Percentiles rank a stretch among this genome's conserved stretches.
Conservation (phyloP, 371 early-diverging fungal species). For the Haplosporangium sp. region DNA sequence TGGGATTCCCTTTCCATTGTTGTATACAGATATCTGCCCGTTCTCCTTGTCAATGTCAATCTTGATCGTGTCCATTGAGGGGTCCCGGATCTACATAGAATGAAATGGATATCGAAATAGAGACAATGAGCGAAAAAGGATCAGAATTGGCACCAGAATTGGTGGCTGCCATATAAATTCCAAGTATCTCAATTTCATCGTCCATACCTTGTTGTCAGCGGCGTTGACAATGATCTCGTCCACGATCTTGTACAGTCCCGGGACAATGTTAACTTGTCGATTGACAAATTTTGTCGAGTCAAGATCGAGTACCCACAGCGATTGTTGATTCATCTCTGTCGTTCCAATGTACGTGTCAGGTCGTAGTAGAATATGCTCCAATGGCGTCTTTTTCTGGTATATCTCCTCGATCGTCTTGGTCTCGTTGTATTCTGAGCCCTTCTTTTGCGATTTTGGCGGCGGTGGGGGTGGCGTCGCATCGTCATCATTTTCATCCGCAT, state of each 20-base stretch:
- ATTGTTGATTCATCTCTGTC: constrained; percentile 84
- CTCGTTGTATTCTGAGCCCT: constrained; percentile 41
- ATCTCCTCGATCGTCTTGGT: constrained; percentile 88
- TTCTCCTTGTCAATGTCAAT: constrained; percentile 90
- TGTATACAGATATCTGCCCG: constrained; percentile 92
- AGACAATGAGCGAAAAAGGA: not conserved
- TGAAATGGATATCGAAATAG: no score
- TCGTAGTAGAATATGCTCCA: constrained; percentile 98
- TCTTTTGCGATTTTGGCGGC: constrained; percentile 45
- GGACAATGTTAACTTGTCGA: constrained; percentile 88
- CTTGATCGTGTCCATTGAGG: constrained; percentile 90
- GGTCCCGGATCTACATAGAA: constrained; percentile 85
- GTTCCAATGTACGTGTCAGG: constrained; percentile 99
- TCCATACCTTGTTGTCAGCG: constrained; percentile 87
- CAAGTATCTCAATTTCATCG: not conserved
- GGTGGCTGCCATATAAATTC: not conserved
- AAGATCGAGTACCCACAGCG: constrained; percentile 91
- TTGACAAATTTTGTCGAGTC: constrained; percentile 73
- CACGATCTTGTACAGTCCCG: constrained; percentile 99
- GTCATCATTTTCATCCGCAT: constrained; percentile 12
- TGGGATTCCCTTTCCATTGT: constrained; percentile 99
- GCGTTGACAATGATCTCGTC: constrained; percentile 99
- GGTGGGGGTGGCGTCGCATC: constrained; percentile 32
- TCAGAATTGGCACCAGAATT: not conserved
- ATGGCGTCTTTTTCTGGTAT: constrained; percentile 98